Evolutionary conservation across 179 eudicot species (phyloP).

Genomic region (Silene vulgaris): DNA sequence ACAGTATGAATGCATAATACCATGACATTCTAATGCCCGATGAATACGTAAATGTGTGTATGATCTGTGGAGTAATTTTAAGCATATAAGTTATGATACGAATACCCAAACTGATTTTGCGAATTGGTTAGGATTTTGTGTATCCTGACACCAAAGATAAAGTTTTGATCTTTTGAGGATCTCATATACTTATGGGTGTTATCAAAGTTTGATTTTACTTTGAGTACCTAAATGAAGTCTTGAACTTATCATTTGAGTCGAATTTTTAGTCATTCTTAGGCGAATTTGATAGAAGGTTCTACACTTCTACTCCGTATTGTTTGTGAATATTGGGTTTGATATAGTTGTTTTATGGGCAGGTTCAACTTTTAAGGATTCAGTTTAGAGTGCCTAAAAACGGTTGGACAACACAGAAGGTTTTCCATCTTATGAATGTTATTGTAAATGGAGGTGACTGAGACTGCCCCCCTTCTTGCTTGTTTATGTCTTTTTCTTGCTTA

Average conservation of each 20-base stretch:
- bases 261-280: not conserved
- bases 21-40: not conserved
- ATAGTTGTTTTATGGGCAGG: slow-evolving; percentile 27
- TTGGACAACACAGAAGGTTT: slow-evolving; percentile 49
- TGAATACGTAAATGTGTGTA: not conserved
- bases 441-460: slow-evolving; percentile 50
- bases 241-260: not conserved
- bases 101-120: not conserved
- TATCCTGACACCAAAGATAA: not conserved
- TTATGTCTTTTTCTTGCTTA: not conserved
- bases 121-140: not conserved
- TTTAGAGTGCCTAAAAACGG: slow-evolving; percentile 46
- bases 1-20: not conserved
- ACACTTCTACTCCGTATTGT: not conserved
- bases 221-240: not conserved
- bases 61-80: not conserved
- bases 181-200: not conserved
- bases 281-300: not conserved
- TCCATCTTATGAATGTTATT: slow-evolving; percentile 45
- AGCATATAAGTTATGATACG: not conserved
- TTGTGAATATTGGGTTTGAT: not conserved
- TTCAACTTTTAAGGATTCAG: slow-evolving; percentile 44
- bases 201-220: not conserved
- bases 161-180: not conserved
- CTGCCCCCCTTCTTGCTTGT: slow-evolving; percentile 13